Percentiles rank a stretch among this genome's conserved stretches.
Evolutionary conservation across 2,329 filamentous ascomycete genomes (phyloP).

Genomic region (Talaromyces sp.): DNA sequence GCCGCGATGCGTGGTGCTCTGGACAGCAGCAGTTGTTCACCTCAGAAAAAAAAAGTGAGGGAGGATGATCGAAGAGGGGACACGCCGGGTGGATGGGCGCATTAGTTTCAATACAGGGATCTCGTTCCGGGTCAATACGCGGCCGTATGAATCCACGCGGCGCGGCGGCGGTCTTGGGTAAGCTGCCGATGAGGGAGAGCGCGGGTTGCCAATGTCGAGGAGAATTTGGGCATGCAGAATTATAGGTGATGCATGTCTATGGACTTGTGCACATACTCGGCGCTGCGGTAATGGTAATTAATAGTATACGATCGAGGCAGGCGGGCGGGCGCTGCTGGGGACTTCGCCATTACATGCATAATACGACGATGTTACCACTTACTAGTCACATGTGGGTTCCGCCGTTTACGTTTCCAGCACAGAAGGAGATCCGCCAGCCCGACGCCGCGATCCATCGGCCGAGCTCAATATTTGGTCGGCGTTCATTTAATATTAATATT

Average conservation of each 20-base stretch:
- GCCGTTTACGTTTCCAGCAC: neutral
- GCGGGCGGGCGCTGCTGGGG: too few species aligned
- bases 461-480: too few species aligned
- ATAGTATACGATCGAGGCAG: too few species aligned
- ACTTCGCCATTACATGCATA: neutral
- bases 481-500: too few species aligned
- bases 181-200: too few species aligned
- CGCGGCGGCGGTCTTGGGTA: neutral
- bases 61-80: conserved; percentile 6
- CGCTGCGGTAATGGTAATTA: too few species aligned
- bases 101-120: conserved; percentile 10
- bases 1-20: neutral
- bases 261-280: too few species aligned
- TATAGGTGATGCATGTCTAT: too few species aligned
- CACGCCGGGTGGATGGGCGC: conserved; percentile 3
- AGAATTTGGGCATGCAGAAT: too few species aligned
- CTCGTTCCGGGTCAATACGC: conserved; percentile 7
- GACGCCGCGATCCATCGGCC: neutral
- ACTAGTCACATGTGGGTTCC: neutral
- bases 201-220: too few species aligned
- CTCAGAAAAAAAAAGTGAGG: conserved; percentile 7
- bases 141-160: neutral
- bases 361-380: neutral
- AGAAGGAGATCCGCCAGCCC: neutral
- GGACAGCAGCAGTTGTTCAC: neutral